These are phyloP conservation scores for Kuraishia piskuri DNA, from an alignment of 805 yeast species.

Conservation along the genomic window DNA sequence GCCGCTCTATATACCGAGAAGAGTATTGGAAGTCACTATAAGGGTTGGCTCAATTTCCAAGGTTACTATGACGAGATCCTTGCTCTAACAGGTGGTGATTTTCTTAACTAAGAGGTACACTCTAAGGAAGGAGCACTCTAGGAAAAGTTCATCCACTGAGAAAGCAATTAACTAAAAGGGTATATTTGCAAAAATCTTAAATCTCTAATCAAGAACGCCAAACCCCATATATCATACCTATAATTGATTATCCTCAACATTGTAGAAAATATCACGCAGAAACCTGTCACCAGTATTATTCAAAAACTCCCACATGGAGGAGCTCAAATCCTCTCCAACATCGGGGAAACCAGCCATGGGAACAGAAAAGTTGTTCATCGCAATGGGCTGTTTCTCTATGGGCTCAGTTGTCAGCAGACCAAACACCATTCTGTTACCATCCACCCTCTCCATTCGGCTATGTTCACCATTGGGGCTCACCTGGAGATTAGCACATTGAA, in stretches of 20 bases:
- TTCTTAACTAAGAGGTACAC: neutral
- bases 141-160: too few relatives aligned
- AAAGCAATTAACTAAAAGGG: too few relatives aligned
- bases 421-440: slow-evolving; percentile 4
- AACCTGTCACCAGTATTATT: slow-evolving; percentile 21
- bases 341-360: neutral
- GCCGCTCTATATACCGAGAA: slow-evolving; percentile 61
- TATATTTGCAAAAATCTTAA: too few relatives aligned
- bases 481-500: slow-evolving; percentile 7
- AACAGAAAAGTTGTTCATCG: neutral
- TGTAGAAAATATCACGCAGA: slow-evolving; percentile 19
- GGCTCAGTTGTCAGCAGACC: slow-evolving; percentile 2
- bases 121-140: too few relatives aligned
- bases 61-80: neutral
- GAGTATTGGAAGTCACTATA: slow-evolving; percentile 24
- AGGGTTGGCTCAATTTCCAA: neutral
- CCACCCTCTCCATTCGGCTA: slow-evolving; percentile 1
- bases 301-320: slow-evolving; percentile 21
- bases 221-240: too few relatives aligned
- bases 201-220: too few relatives aligned
- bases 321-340: slow-evolving; percentile 2
- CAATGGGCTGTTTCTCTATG: neutral
- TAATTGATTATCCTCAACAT: slow-evolving; percentile 15
- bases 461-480: slow-evolving; percentile 1
- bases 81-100: neutral